Evolutionary conservation across 2,329 filamentous ascomycete species (phyloP).

Genomic region (Ampelomyces quisqualis): DNA sequence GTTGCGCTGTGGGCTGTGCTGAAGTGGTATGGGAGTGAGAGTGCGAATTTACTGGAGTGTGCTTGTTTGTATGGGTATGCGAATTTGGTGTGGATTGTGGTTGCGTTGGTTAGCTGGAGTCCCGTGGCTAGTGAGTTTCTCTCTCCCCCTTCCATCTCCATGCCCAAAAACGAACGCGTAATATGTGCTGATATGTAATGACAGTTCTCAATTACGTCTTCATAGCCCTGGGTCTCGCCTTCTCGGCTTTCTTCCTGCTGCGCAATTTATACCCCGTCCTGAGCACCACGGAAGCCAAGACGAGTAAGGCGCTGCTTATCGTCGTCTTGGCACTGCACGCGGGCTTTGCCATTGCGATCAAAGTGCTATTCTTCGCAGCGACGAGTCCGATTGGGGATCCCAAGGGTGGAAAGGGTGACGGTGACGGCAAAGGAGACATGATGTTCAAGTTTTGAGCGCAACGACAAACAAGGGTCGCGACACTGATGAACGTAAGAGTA

Average conservation of each 20-base stretch:
- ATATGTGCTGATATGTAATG: neutral
- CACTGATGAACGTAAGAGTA: neutral
- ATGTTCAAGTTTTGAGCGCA: slow-evolving; percentile 1
- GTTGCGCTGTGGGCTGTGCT: slow-evolving; percentile 82
- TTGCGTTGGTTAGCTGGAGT: slow-evolving; percentile 89
- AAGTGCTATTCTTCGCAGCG: slow-evolving; percentile 90
- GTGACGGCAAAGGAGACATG: slow-evolving; percentile 14
- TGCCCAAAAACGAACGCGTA: neutral
- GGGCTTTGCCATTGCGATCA: slow-evolving; percentile 89
- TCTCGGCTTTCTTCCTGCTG: slow-evolving; percentile 43
- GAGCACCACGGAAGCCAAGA: slow-evolving; percentile 87
- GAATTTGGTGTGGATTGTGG: slow-evolving; percentile 95
- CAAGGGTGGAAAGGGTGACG: slow-evolving; percentile 25
- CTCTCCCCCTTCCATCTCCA: neutral
- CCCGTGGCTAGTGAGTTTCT: slow-evolving; percentile 62
- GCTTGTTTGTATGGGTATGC: slow-evolving; percentile 94
- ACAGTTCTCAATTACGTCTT: slow-evolving; percentile 85
- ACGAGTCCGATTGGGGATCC: slow-evolving; percentile 42
- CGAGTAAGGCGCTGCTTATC: slow-evolving; percentile 82
- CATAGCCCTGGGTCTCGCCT: slow-evolving; percentile 64
- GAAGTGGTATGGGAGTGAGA: slow-evolving; percentile 93
- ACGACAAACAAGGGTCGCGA: neutral
- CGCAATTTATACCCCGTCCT: slow-evolving; percentile 68
- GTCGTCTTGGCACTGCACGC: slow-evolving; percentile 83
- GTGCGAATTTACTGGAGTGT: slow-evolving; percentile 90